Conservation (phyloP, 306 rosid genomes). For the Herpetospermum pedunculosum region DNA sequence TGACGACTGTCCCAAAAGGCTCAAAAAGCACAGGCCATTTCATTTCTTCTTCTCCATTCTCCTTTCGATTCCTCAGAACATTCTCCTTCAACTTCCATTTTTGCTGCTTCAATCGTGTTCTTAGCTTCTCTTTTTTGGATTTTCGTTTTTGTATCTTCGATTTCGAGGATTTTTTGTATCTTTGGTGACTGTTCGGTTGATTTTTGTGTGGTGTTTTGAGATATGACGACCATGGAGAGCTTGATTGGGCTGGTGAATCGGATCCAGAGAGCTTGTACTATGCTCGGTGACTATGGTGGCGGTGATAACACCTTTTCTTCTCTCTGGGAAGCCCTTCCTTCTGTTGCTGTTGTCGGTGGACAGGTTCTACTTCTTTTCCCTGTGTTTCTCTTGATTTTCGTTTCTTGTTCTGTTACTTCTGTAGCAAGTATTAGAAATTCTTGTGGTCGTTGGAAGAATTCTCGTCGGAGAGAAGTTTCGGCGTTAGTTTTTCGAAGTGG, state of each 20-base stretch:
- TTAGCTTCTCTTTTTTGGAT: background rate
- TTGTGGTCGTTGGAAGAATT: background rate
- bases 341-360: constrained; percentile 95
- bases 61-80: background rate
- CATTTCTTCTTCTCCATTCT: background rate
- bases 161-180: background rate
- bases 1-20: background rate
- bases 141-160: background rate
- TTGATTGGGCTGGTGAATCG: constrained; percentile 90
- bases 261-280: constrained; percentile 87
- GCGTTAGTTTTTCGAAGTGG: background rate
- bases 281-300: constrained; percentile 88
- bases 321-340: constrained; percentile 92
- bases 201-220: background rate
- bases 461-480: background rate
- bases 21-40: background rate
- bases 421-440: background rate
- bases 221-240: constrained; percentile 87
- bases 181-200: background rate
- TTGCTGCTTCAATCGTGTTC: too few species aligned
- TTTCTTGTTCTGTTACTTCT: background rate
- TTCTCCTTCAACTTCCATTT: too few species aligned
- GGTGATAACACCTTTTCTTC: constrained; percentile 53
- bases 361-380: constrained; percentile 35
- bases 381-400: background rate